Percentiles rank a stretch among this genome's conserved stretches.
Evolutionary conservation across 306 rosid species (phyloP).

Genomic region (Cucumis hystrix): DNA sequence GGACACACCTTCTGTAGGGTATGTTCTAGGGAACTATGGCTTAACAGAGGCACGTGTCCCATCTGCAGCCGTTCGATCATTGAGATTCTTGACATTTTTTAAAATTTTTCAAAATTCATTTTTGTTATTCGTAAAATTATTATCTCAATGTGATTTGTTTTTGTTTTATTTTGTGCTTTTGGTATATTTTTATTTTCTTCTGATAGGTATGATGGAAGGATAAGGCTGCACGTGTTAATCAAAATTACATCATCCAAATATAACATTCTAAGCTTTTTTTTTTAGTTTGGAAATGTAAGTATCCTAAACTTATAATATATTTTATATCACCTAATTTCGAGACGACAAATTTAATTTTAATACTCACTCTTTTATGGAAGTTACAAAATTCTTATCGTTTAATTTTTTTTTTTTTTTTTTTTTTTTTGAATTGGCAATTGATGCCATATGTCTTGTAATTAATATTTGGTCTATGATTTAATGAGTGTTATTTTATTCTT

Average conservation of each 20-base stretch:
- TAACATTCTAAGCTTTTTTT: not conserved
- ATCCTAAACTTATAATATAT: too few species aligned
- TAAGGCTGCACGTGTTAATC: not conserved
- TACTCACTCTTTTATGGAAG: too few species aligned
- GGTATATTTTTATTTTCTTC: not conserved
- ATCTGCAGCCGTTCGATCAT: conserved; percentile 21
- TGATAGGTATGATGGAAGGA: not conserved
- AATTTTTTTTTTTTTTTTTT: too few species aligned
- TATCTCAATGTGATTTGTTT: not conserved
- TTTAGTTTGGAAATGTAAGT: too few species aligned
- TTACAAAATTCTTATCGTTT: too few species aligned
- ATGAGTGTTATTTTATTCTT: too few species aligned
- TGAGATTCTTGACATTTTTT: conserved; percentile 17
- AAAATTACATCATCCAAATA: not conserved
- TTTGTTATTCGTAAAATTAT: not conserved
- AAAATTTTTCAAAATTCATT: not conserved
- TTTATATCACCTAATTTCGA: too few species aligned
- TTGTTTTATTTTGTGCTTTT: not conserved
- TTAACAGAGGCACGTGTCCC: conserved; percentile 15
- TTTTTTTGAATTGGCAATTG: too few species aligned
- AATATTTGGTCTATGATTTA: too few species aligned
- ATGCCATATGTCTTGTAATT: too few species aligned
- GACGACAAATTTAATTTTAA: too few species aligned
- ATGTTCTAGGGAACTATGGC: conserved; percentile 22
- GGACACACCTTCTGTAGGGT: conserved; percentile 24